Percentiles rank a stretch among this genome's conserved stretches.
phyloP scores from a whole-genome alignment of 2,329 filamentous ascomycete species.

The Juglanconis sp. region DNA sequence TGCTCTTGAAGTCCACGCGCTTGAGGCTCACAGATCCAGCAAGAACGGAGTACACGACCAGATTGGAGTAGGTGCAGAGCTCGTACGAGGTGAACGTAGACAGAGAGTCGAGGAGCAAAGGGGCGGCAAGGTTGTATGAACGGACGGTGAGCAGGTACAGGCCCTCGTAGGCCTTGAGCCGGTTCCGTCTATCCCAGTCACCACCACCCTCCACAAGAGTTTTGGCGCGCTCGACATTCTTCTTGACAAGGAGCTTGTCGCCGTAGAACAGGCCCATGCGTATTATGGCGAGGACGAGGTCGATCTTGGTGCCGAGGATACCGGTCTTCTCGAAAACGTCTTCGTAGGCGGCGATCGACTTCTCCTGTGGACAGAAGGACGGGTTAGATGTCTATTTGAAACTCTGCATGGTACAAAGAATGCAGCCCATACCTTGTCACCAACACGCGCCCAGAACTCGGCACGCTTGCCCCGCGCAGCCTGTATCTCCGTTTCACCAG shows the following conservation, averaged over 20 bases:
- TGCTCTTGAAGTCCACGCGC: constrained; percentile 97
- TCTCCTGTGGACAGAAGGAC: constrained; percentile 60
- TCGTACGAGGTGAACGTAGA: constrained; percentile 99
- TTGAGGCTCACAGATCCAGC: constrained; percentile 92
- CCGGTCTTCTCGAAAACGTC: constrained; percentile 95
- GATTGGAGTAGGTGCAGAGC: constrained; percentile 90
- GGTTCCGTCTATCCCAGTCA: constrained; percentile 97
- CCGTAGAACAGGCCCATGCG: constrained; percentile 94
- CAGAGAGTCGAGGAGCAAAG: constrained; percentile 90
- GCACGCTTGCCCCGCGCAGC: constrained; percentile 90
- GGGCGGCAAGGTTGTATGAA: constrained; percentile 84
- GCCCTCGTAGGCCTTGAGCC: constrained; percentile 97
- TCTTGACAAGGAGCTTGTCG: constrained; percentile 88
- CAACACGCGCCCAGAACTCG: constrained; percentile 92
- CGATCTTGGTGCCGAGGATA: constrained; percentile 94
- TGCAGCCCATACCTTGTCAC: constrained; percentile 72
- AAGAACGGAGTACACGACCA: constrained; percentile 94
- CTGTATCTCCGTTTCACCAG: constrained; percentile 92
- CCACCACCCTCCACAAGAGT: constrained; percentile 89
- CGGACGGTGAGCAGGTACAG: constrained; percentile 89
- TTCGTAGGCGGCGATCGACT: constrained; percentile 89
- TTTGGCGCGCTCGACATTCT: constrained; percentile 86
- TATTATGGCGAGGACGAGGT: constrained; percentile 93
- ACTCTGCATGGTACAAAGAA: not conserved
- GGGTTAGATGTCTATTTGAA: not conserved